phyloP scores from a whole-genome alignment of 2,329 filamentous ascomycete species.

The Fusarium subglutinans region DNA sequence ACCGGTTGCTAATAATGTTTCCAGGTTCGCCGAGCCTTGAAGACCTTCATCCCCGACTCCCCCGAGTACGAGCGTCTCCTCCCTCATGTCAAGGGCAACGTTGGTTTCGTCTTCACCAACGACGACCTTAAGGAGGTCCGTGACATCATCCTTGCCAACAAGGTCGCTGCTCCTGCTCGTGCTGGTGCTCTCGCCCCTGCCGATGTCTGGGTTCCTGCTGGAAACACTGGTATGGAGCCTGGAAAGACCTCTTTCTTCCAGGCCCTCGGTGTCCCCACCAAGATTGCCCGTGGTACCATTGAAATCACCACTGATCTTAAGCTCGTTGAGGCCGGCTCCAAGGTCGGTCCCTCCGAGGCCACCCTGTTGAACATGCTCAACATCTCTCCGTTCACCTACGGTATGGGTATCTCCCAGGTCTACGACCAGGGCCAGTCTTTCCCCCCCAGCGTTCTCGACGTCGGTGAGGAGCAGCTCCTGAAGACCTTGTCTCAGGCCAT shows the following conservation, averaged over 20 bases:
- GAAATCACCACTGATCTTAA: slow-evolving; percentile 99
- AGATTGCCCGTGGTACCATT: slow-evolving; percentile 99
- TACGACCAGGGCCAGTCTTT: slow-evolving; percentile 98
- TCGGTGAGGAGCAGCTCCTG: slow-evolving; percentile 93
- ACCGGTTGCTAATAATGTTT: slow-evolving; percentile 25
- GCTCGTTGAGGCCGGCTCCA: slow-evolving; percentile 90
- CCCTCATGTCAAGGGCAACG: slow-evolving; percentile 95
- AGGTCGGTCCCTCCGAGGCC: slow-evolving; percentile 98
- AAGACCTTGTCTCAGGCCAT: slow-evolving; percentile 83
- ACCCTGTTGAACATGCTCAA: slow-evolving; percentile 99
- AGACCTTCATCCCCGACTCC: slow-evolving; percentile 88
- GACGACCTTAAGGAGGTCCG: slow-evolving; percentile 89
- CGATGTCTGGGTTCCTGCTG: slow-evolving; percentile 95
- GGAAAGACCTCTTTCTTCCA: slow-evolving; percentile 99
- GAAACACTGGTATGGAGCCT: slow-evolving; percentile 99
- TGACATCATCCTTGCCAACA: slow-evolving; percentile 95
- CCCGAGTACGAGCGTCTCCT: slow-evolving; percentile 99
- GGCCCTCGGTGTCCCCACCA: slow-evolving; percentile 99
- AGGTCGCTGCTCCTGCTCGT: slow-evolving; percentile 96
- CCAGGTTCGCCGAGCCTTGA: slow-evolving; percentile 93
- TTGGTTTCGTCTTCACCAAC: slow-evolving; percentile 99
- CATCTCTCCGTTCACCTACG: slow-evolving; percentile 99
- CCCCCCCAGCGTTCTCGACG: slow-evolving; percentile 85
- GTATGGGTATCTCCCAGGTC: slow-evolving; percentile 95
- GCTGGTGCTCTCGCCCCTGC: slow-evolving; percentile 93